Evolutionary conservation across 306 rosid genomes (phyloP), one percentile per base, ranked within the genome.

Genomic region (Gastrolobium bilobum): DNA sequence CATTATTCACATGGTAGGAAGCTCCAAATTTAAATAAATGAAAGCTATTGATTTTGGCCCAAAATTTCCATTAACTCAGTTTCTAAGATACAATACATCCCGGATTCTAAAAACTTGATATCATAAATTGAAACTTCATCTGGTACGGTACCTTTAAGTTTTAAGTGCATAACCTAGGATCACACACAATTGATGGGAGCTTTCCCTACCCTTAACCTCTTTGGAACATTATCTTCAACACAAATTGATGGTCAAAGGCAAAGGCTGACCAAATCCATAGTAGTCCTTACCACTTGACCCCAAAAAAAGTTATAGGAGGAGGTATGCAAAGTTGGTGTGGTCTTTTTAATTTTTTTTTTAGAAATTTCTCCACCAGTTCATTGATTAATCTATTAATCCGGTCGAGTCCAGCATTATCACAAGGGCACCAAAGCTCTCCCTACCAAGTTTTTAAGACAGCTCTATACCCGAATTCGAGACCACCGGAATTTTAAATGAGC

Each of bases 81-180:
- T 6, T 14, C 10, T n/a, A 74, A 43, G 35, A 44, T 4, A 73
- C 33, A 73, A 6, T 50, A 48, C 38, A 63, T 37, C 10, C 14
- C 10, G 10, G 11, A 39, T 68, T 35, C 68, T 31, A 14, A 38
- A 29, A 78, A 15, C 50, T 39, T 50, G 43, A 65, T 66, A 68
- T 40, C 38, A 46, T 54, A 57, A 44, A 31, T 37, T 44, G 76
- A 33, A 77, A 78, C 10, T 68, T 66, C 29, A 9, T 31, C 47
- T 14, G 47, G 58, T 39, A 53, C 4, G 15, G 13, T 11, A 10
- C 35, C 60, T 31, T 26, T 30, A 64, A 39, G n/a, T 65, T 53
- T 66, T 58, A 66, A 29, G 31, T 11, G 26, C 66, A 66, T 57
- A 40, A 34, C 38, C 57, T 51, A 62, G 30, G 31, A 62, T 29